Base-by-base conservation (phyloP, 2,329 filamentous ascomycete genomes). In the Penicillium sp. region DNA sequence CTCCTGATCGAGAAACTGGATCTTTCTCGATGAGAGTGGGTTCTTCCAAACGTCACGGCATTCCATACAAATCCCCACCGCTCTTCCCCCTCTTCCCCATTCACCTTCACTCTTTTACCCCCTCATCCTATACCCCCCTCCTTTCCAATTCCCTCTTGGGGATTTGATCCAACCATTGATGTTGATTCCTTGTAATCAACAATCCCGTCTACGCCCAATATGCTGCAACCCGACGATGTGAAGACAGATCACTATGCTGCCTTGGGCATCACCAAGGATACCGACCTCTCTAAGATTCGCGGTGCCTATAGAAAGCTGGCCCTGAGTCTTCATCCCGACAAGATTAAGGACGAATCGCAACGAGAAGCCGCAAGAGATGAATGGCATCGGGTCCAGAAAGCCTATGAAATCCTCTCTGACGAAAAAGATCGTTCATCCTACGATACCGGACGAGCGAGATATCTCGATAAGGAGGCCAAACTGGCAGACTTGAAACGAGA, bases 341-440 rank as follows among this genome's bases (percentile, higher is more conserved):
- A 96, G 77, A 85, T 96, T 59, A 87, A 91, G 62, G 86, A 96
- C 67, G 86, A 88, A 49, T 79, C 85, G 14, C 79, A 89, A 66
- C 95, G 94, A 75, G 85, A 86, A 55, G 79, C 85, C 64, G 95
- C 92, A 73, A 86, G 90, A 65, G 87, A 91, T 64, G 88, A 96
- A 74, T 99, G 97, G 68, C 92, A 97, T 75, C 87, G 86, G 71
- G 90, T 97, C 29, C 92, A 97, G 73, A 86, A 92, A 66, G 92
- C 94, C 47, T 99, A 96, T 75, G 94, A 97, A 75, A 81, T 94
- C 26, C 84, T 99, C 56, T 90, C 86, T 67, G 88, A 97, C 69
- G 89, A 93, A 24, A 80, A 78, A 6, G 85, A 87, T 69, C 82
- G 91, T 55, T 75, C 79, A 54, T 86, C 87, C 62, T 96, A 97